Percentiles rank a stretch among this genome's conserved stretches.
These are phyloP conservation scores for Harringtonia aguacate DNA, from an alignment of 2,329 filamentous ascomycete genomes.

Conservation along the genomic window DNA sequence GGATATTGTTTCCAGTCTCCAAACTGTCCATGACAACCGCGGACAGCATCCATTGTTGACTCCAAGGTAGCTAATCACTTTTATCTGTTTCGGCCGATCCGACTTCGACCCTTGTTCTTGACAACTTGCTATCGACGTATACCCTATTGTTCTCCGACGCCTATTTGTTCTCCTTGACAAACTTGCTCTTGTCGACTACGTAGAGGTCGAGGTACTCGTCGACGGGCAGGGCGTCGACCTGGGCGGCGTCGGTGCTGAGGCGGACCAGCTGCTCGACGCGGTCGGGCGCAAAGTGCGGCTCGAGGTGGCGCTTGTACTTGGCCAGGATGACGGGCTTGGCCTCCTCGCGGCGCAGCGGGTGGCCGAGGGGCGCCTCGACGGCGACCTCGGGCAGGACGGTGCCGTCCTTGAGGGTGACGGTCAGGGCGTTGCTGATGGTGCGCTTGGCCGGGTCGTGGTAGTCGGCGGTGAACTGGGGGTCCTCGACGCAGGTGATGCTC, in stretches of 20 bases:
- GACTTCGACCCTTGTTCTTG: not conserved
- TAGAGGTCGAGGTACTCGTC: slow-evolving; percentile 92
- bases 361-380: slow-evolving; percentile 89
- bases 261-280: slow-evolving; percentile 76
- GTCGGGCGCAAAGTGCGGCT: slow-evolving; percentile 66
- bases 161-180: slow-evolving; percentile 20
- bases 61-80: too few relatives aligned
- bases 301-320: slow-evolving; percentile 91
- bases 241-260: slow-evolving; percentile 63
- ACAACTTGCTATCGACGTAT: not conserved
- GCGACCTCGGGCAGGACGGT: slow-evolving; percentile 83
- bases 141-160: too few relatives aligned
- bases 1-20: too few relatives aligned
- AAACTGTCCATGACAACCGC: too few relatives aligned
- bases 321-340: slow-evolving; percentile 93
- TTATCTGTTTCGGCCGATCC: too few relatives aligned
- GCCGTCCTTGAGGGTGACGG: slow-evolving; percentile 89
- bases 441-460: slow-evolving; percentile 92
- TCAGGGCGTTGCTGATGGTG: slow-evolving; percentile 94
- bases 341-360: slow-evolving; percentile 83
- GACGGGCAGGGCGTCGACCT: slow-evolving; percentile 69
- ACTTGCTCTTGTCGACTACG: slow-evolving; percentile 51
- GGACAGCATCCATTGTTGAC: too few relatives aligned
- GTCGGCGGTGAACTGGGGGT: slow-evolving; percentile 85
- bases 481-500: slow-evolving; percentile 93